Conservation (phyloP, 495 filamentous ascomycete genomes). For the Xylaria cubensis region DNA sequence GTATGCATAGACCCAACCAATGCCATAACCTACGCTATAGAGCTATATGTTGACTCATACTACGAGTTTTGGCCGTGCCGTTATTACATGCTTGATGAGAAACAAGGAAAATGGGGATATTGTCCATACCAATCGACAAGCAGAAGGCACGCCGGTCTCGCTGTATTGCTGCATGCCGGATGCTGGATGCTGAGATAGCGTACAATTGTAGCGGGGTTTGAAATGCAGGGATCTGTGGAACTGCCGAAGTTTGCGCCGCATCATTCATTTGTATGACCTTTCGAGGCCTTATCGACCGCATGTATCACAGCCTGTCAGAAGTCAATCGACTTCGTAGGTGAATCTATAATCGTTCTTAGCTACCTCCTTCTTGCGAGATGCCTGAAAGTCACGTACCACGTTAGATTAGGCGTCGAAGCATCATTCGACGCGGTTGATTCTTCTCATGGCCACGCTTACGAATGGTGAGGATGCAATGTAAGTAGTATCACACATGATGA, state of each 20-base stretch:
- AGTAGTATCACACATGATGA: background rate
- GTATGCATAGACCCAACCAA: background rate
- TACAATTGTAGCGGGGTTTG: background rate
- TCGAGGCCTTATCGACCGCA: background rate
- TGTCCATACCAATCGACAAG: background rate
- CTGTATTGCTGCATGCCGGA: background rate
- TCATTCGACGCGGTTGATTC: conserved; percentile 6
- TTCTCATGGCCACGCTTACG: background rate
- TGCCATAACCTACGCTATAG: background rate
- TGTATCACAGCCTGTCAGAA: background rate
- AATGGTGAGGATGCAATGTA: background rate
- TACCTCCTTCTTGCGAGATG: background rate
- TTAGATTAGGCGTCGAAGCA: background rate
- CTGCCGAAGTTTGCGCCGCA: conserved; percentile 19
- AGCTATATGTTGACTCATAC: background rate
- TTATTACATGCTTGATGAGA: background rate
- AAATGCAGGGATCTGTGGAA: conserved; percentile 4
- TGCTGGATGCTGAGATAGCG: too few relatives aligned
- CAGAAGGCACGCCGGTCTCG: conserved; percentile 2
- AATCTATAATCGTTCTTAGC: background rate
- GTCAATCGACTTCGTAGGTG: background rate
- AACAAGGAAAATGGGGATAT: background rate
- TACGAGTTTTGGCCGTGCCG: background rate
- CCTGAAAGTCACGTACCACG: background rate
- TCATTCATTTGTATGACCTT: background rate